Conservation (phyloP, 805 yeast genomes). For the Wickerhamomyces canadensis region DNA sequence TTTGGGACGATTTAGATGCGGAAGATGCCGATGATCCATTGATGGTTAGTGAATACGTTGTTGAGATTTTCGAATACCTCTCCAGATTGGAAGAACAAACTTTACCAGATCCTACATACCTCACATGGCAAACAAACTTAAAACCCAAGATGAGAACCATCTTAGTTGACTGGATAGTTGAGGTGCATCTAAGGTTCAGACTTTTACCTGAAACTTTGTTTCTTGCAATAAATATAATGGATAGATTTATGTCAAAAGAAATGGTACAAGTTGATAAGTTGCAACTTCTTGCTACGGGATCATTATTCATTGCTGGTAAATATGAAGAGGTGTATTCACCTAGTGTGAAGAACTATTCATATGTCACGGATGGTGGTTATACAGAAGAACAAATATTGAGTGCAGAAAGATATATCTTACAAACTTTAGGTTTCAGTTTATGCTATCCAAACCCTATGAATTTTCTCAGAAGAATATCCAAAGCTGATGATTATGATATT, state of each 20-base stretch:
- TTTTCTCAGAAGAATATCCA: conserved; percentile 80
- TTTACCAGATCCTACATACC: conserved; percentile 64
- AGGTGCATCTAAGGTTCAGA: conserved; percentile 79
- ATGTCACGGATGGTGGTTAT: conserved; percentile 82
- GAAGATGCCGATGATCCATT: conserved; percentile 71
- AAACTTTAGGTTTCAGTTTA: conserved; percentile 66
- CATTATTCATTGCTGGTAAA: conserved; percentile 85
- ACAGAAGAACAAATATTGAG: conserved; percentile 74
- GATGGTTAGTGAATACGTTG: conserved; percentile 87
- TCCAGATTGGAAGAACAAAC: conserved; percentile 63
- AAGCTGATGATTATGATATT: conserved; percentile 85
- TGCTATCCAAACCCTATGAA: conserved; percentile 88
- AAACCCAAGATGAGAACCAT: conserved; percentile 83
- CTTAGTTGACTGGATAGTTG: conserved; percentile 90
- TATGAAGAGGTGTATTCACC: conserved; percentile 91
- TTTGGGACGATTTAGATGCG: conserved; percentile 52
- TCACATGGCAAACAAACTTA: conserved; percentile 56
- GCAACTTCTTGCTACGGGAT: conserved; percentile 81
- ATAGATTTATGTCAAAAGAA: conserved; percentile 74
- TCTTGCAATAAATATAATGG: conserved; percentile 81
- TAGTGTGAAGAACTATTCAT: conserved; percentile 77
- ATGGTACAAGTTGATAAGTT: conserved; percentile 71
- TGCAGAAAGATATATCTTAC: conserved; percentile 77
- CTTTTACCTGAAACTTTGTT: conserved; percentile 82
- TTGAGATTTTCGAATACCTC: conserved; percentile 77